Evolutionary conservation across 176 grass and related monocot species (phyloP).

Genomic region (Musa acuminata): DNA sequence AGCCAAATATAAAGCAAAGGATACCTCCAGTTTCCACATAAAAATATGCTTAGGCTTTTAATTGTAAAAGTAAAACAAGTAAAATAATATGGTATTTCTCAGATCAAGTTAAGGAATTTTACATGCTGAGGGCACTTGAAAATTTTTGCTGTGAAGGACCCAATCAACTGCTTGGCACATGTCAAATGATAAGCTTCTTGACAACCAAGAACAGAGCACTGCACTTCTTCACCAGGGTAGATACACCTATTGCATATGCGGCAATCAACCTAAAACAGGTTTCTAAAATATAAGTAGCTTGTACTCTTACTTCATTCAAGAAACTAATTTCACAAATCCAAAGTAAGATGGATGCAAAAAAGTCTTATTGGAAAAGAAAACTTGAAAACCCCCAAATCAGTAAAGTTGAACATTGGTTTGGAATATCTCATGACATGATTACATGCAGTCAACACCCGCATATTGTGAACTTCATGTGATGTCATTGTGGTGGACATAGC

Average conservation of each 20-base stretch:
- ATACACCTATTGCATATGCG: conserved; percentile 12
- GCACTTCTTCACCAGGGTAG: conserved; percentile 9
- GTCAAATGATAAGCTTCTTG: conserved; percentile 7
- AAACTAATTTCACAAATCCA: neutral
- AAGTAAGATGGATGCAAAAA: neutral
- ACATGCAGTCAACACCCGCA: no score
- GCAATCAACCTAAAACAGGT: conserved; percentile 17
- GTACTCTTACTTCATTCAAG: neutral
- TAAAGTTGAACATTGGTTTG: no score
- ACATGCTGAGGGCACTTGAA: conserved; percentile 29
- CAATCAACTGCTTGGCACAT: conserved; percentile 5
- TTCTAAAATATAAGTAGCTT: no score
- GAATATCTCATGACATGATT: no score
- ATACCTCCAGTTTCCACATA: no score
- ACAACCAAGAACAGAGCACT: conserved; percentile 4
- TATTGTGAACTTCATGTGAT: no score
- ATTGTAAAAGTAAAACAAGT: neutral
- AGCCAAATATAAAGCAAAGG: no score
- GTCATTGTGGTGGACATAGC: no score
- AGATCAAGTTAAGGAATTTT: neutral
- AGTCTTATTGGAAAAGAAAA: no score
- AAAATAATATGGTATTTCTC: neutral
- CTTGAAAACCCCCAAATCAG: no score
- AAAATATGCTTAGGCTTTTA: no score
- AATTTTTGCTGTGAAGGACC: conserved; percentile 1